Evolutionary conservation across 2,329 filamentous ascomycete species (phyloP).

Genomic region (Ophiobolus disseminans): DNA sequence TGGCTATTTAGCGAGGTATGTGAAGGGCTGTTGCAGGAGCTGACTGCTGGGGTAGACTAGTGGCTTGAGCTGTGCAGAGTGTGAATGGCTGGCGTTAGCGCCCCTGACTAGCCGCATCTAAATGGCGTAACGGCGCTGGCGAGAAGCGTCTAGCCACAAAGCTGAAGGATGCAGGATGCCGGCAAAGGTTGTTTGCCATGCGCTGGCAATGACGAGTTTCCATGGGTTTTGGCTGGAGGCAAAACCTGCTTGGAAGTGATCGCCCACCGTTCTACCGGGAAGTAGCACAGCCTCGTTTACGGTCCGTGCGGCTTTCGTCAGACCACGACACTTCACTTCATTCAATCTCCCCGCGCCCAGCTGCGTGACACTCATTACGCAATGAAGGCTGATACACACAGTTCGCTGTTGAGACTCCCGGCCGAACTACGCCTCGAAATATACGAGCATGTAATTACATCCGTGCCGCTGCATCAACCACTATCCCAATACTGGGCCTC

Average conservation of each 20-base stretch:
- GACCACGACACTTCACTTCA: too few relatives aligned
- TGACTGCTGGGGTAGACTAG: too few relatives aligned
- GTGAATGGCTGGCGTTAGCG: conserved; percentile 10
- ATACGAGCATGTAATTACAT: background rate
- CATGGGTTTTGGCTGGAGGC: too few relatives aligned
- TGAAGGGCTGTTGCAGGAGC: conserved; percentile 3
- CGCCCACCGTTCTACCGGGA: too few relatives aligned
- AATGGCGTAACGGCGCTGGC: conserved; percentile 1
- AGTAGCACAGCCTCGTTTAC: too few relatives aligned
- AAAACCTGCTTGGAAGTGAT: too few relatives aligned
- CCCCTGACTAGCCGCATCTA: conserved; percentile 2
- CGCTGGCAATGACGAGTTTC: background rate
- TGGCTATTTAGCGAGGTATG: conserved; percentile 4
- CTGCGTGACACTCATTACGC: background rate
- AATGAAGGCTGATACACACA: background rate
- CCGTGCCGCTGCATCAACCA: background rate
- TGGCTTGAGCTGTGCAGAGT: conserved; percentile 1
- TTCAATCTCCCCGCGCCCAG: background rate
- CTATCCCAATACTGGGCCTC: background rate
- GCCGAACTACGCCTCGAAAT: background rate
- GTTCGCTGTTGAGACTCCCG: background rate
- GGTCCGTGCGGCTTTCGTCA: too few relatives aligned
- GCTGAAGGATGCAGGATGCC: background rate
- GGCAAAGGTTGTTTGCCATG: background rate
- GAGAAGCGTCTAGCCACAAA: too few relatives aligned